These are phyloP conservation scores for Discostella stelligeroides DNA, from an alignment of 108 stramenopile genomes.

Conservation along the genomic window DNA sequence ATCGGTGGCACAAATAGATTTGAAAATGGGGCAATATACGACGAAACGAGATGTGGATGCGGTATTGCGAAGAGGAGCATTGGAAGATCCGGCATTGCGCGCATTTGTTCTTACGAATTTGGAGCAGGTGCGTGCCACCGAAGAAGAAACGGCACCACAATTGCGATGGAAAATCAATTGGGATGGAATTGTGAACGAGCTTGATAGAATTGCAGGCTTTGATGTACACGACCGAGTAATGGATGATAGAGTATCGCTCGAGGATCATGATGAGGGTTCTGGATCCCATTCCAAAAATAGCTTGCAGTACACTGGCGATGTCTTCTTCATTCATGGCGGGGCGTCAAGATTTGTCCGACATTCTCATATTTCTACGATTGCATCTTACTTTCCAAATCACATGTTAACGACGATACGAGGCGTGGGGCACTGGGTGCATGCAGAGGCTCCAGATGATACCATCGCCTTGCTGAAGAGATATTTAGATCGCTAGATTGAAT, in stretches of 20 bases:
- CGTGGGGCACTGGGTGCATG: slow-evolving; percentile 96
- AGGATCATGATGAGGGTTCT: slow-evolving; percentile 11
- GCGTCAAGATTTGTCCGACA: slow-evolving; percentile 90
- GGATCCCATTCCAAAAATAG: slow-evolving; percentile 1
- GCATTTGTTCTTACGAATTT: slow-evolving; percentile 92
- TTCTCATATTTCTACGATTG: slow-evolving; percentile 79
- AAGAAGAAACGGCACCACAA: slow-evolving; percentile 25
- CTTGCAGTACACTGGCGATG: slow-evolving; percentile 67
- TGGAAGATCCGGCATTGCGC: slow-evolving; percentile 85
- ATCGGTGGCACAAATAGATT: slow-evolving; percentile 53
- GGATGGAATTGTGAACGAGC: slow-evolving; percentile 67
- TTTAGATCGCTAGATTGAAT: slow-evolving; percentile 60
- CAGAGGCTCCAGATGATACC: slow-evolving; percentile 88
- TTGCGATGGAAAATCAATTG: slow-evolving; percentile 88
- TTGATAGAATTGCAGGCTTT: slow-evolving; percentile 86
- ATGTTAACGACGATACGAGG: slow-evolving; percentile 89
- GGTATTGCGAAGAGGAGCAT: slow-evolving; percentile 42
- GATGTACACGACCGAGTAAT: slow-evolving; percentile 47
- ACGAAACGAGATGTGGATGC: slow-evolving; percentile 71
- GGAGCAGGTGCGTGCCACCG: slow-evolving; percentile 46
- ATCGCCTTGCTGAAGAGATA: slow-evolving; percentile 76
- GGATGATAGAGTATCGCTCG: slow-evolving; percentile 16
- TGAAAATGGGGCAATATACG: slow-evolving; percentile 34
- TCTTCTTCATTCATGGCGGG: slow-evolving; percentile 90
- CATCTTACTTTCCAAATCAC: slow-evolving; percentile 87